Base-by-base conservation (phyloP, 2,329 filamentous ascomycete genomes). In the Nothopassalora personata region DNA sequence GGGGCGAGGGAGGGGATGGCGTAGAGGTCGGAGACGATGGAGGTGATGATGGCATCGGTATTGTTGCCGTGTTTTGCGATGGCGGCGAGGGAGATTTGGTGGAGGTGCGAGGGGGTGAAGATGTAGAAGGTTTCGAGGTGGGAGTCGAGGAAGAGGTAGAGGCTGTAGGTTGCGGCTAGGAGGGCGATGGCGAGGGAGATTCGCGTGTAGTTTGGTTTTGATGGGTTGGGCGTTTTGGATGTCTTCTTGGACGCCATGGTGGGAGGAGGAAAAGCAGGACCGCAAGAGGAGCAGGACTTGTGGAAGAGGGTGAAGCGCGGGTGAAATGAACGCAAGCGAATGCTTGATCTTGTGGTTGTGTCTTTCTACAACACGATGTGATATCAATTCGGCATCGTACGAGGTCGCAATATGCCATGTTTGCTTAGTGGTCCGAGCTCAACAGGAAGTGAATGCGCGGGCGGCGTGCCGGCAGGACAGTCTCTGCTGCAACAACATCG, bases 1-100 rank as follows among this genome's bases (percentile, higher is more conserved):
- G 62, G 71, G 18, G 58, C 56, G 10, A 68, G n/a, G 65, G 57
- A 68, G 9, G 59, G 59, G 63, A 80, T 81, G 66, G 77, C 76
- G 66, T 79, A 78, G 57, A 95, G 80, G 76, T 90, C 86, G 60
- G 77, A 70, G 54, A 90, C 84, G 66, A 95, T 91, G 76, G 83
- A 86, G 64, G 80, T 71, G 60, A 91, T 87, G 9, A 91, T 82
- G 57, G 80, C 79, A 58, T 80, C 75, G 13, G 90, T 95, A 77
- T 93, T 83, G 73, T 92, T 89, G 66, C 89, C 89, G 73, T 93
- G 85, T 43, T 81, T 75, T 9, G 76, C 78, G 63, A 95, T 83
- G 33, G 84, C 87, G 62, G 83, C 81, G 74, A 83, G 76, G 10
- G 87, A 82, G 34, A 94, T 76, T 61, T 86, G 81, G 71, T 90